Conservation (phyloP, 345 rosid genomes). For the Lumnitzera racemosa region DNA sequence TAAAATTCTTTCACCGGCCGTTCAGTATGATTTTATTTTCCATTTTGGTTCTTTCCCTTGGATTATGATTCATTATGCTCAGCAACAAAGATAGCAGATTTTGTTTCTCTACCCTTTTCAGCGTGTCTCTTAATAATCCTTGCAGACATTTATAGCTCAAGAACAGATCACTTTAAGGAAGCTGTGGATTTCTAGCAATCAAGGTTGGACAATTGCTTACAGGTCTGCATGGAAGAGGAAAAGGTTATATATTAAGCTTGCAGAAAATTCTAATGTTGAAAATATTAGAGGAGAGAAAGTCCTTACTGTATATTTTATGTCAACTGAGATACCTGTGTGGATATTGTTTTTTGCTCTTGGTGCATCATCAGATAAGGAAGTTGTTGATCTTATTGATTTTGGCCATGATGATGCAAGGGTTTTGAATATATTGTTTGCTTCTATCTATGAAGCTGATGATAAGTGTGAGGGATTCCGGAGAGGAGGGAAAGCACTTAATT, state of each 20-base stretch:
- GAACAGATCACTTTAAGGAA: constrained; percentile 73
- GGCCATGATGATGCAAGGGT: constrained; percentile 43
- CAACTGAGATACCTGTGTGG: constrained; percentile 71
- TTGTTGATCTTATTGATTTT: constrained; percentile 48
- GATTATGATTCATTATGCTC: no score
- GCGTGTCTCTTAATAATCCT: constrained; percentile 11
- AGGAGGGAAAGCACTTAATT: constrained; percentile 32
- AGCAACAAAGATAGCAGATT: background rate
- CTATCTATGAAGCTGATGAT: constrained; percentile 66
- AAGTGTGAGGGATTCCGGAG: constrained; percentile 45
- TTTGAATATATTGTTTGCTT: constrained; percentile 45
- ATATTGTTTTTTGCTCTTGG: constrained; percentile 78
- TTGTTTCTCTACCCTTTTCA: background rate
- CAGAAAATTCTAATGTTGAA: constrained; percentile 34
- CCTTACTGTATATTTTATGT: constrained; percentile 65
- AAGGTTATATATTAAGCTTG: constrained; percentile 48
- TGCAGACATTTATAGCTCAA: constrained; percentile 82
- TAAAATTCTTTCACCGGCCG: no score
- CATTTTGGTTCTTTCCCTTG: no score
- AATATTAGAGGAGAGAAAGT: constrained; percentile 54
- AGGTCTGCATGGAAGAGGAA: constrained; percentile 61
- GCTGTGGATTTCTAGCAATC: constrained; percentile 63
- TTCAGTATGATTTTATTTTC: no score
- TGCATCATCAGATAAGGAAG: constrained; percentile 68
- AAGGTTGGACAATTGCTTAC: constrained; percentile 63